A percentile compares a stretch with the other conserved stretches of the same genome.
These are phyloP conservation scores for Yamadazyma mexicana DNA, from an alignment of 1,139 yeast genomes.

Conservation along the genomic window DNA sequence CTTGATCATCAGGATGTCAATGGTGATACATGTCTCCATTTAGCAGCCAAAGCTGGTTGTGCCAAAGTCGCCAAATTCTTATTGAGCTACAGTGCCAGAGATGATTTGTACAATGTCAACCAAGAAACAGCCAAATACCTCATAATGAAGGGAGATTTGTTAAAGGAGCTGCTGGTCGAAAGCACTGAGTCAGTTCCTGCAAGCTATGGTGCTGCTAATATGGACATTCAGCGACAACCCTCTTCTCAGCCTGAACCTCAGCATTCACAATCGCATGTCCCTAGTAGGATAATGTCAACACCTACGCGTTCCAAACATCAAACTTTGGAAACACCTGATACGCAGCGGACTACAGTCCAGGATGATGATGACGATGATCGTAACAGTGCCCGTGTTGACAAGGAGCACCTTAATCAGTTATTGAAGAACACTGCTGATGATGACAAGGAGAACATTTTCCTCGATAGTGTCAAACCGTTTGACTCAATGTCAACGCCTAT, in stretches of 20 bases:
- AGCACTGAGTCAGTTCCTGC: not conserved
- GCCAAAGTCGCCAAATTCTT: constrained; percentile 39
- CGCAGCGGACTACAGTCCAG: constrained; percentile 47
- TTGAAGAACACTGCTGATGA: constrained; percentile 25
- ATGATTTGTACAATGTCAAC: constrained; percentile 42
- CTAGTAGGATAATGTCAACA: constrained; percentile 27
- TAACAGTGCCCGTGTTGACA: constrained; percentile 29
- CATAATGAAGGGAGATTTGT: constrained; percentile 26
- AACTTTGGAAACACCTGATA: constrained; percentile 44
- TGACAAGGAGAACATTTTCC: constrained; percentile 45
- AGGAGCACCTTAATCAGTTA: constrained; percentile 32
- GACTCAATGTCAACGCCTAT: constrained; percentile 37
- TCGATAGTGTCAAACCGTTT: constrained; percentile 25
- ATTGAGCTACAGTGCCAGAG: constrained; percentile 47
- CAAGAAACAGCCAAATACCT: constrained; percentile 40
- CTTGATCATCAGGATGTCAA: constrained; percentile 67
- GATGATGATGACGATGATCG: constrained; percentile 36
- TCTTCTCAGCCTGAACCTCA: too few relatives aligned
- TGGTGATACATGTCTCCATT: constrained; percentile 69
- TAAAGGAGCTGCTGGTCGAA: constrained; percentile 1
- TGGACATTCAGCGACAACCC: not conserved
- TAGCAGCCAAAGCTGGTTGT: constrained; percentile 53
- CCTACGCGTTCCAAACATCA: constrained; percentile 35
- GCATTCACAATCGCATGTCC: not conserved
- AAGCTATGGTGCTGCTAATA: not conserved